phyloP scores from a whole-genome alignment of 2,329 filamentous ascomycete species.

The Botrytis tulipae region DNA sequence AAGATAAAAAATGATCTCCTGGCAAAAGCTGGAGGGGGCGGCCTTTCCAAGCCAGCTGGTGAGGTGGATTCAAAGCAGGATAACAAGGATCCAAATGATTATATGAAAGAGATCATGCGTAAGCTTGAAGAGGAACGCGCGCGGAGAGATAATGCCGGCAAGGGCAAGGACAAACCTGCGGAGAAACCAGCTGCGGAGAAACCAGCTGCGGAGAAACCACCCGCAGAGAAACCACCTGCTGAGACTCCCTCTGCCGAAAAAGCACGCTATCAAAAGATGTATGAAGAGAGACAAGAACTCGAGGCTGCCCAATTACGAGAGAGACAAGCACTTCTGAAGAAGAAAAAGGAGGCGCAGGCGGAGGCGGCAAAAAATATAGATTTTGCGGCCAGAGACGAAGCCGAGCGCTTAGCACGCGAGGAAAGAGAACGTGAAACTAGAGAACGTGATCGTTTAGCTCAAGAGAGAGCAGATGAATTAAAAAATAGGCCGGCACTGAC shows the following conservation, averaged over 20 bases:
- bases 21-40: background rate
- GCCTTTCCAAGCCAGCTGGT: background rate
- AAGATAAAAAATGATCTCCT: background rate
- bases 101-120: rapidly evolving
- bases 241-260: background rate
- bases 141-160: background rate
- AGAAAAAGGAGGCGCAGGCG: background rate
- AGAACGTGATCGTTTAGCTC: background rate
- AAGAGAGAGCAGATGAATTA: background rate
- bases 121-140: background rate
- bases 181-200: background rate
- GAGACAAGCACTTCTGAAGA: background rate
- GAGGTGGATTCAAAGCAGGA: background rate
- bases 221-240: background rate
- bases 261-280: too few relatives aligned
- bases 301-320: rapidly evolving
- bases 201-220: background rate
- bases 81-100: background rate
- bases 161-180: background rate
- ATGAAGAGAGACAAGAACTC: too few relatives aligned
- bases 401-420: background rate
- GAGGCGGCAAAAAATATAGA: background rate
- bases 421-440: background rate
- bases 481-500: background rate
- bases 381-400: background rate